phyloP scores from a whole-genome alignment of 1,284 basidiomycete species.

The Heimioporus retisporus region DNA sequence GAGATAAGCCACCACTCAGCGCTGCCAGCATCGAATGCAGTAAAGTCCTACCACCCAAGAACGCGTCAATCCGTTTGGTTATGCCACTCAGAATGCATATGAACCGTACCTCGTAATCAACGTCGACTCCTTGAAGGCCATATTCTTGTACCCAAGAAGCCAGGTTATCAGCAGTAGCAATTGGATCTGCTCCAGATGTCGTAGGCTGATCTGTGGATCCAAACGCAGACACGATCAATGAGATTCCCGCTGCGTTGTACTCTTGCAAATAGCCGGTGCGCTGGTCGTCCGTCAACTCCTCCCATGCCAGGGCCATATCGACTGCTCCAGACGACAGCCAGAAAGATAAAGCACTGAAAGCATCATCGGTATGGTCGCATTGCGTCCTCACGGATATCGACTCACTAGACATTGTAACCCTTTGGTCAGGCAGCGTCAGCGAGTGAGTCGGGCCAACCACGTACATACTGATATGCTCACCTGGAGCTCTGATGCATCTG shows the following conservation, averaged over 20 bases:
- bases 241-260: slow-evolving; percentile 58
- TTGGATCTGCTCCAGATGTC: slow-evolving; percentile 47
- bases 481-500: slow-evolving; percentile 4
- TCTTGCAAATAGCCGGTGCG: slow-evolving; percentile 38
- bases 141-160: slow-evolving; percentile 59
- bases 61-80: not conserved
- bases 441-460: slow-evolving; percentile 13
- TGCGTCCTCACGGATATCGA: not conserved
- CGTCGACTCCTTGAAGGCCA: slow-evolving; percentile 64
- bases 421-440: slow-evolving; percentile 20
- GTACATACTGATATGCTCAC: slow-evolving; percentile 38
- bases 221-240: slow-evolving; percentile 59
- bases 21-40: slow-evolving; percentile 52
- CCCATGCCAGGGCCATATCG: slow-evolving; percentile 58
- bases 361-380: not conserved
- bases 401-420: slow-evolving; percentile 62
- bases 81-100: not conserved
- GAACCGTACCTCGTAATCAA: slow-evolving; percentile 60
- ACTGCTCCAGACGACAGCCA: slow-evolving; percentile 52
- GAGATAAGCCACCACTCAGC: slow-evolving; percentile 55
- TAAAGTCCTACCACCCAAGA: slow-evolving; percentile 55
- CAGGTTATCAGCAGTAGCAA: slow-evolving; percentile 53
- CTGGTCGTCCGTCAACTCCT: slow-evolving; percentile 42
- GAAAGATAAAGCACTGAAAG: slow-evolving; percentile 54
- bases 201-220: slow-evolving; percentile 64